phyloP scores from a whole-genome alignment of 495 filamentous ascomycete genomes.

The Hypoxylon trugodes region DNA sequence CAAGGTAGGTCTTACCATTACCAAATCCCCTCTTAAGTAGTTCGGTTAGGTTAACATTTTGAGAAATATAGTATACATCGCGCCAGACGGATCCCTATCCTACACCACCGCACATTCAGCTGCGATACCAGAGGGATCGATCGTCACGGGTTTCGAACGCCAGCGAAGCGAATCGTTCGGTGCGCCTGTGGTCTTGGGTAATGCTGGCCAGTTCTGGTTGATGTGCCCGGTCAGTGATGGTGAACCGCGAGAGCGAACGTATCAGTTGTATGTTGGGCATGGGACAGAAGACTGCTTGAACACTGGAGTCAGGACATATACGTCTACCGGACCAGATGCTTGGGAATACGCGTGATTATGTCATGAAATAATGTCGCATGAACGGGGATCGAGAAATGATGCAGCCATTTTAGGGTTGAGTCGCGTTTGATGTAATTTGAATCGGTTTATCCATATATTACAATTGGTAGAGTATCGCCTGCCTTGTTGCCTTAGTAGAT shows the following conservation, averaged over 20 bases:
- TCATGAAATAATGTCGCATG: too few relatives aligned
- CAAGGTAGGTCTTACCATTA: conserved; percentile 25
- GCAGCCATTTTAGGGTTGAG: too few relatives aligned
- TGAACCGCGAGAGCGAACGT: conserved; percentile 27
- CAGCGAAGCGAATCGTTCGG: conserved; percentile 25
- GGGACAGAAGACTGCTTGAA: conserved; percentile 4
- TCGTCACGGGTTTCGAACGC: conserved; percentile 28
- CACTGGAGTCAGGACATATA: conserved; percentile 25
- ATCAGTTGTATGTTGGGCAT: conserved; percentile 27
- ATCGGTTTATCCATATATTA: too few relatives aligned
- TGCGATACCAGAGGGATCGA: conserved; percentile 25
- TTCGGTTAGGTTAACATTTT: neutral
- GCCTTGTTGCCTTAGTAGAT: too few relatives aligned
- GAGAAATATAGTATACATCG: conserved; percentile 33
- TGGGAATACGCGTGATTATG: conserved; percentile 25
- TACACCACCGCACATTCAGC: conserved; percentile 37
- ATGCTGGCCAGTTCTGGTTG: neutral
- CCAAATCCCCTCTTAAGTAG: too few relatives aligned
- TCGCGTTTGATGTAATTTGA: too few relatives aligned
- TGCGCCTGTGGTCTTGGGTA: conserved; percentile 17
- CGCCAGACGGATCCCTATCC: conserved; percentile 35
- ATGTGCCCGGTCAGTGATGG: conserved; percentile 37
- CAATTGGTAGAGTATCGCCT: too few relatives aligned
- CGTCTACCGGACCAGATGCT: conserved; percentile 7
- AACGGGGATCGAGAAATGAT: too few relatives aligned